Percentiles rank a stretch among this genome's conserved stretches.
Evolutionary conservation across 129 eudicot genomes (phyloP).

Genomic region (Escallonia rubra): DNA sequence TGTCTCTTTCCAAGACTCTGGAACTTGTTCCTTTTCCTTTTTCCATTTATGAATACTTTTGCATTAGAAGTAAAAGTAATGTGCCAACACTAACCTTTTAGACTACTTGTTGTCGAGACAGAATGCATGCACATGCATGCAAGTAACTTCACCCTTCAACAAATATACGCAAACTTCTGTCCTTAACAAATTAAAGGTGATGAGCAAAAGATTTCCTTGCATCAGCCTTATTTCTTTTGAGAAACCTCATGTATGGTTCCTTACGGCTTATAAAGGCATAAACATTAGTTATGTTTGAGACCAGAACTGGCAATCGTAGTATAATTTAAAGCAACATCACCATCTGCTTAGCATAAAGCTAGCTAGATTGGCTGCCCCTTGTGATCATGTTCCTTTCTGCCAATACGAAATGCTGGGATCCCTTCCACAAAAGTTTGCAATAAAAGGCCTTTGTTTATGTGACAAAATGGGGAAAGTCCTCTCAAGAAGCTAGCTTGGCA

Average conservation of each 20-base stretch:
- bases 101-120: no score
- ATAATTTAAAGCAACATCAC: constrained; percentile 23
- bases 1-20: no score
- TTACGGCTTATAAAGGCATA: background rate
- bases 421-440: constrained; percentile 3
- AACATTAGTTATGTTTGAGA: constrained; percentile 8
- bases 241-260: constrained; percentile 22
- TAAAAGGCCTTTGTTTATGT: constrained; percentile 3
- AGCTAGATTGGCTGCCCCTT: constrained; percentile 6
- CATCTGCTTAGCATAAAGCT: constrained; percentile 17
- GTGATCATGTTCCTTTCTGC: background rate
- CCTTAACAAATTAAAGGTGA: background rate
- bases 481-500: background rate
- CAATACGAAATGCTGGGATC: constrained; percentile 5
- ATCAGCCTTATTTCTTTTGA: background rate
- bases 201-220: no score
- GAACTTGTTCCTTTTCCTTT: no score
- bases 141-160: no score
- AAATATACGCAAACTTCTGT: background rate
- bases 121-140: no score
- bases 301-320: background rate
- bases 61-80: no score
- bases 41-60: no score
- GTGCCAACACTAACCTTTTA: no score
- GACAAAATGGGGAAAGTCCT: constrained; percentile 19